These are phyloP conservation scores for Lobosporangium transversale DNA, from an alignment of 192 early-diverging fungal genomes.

Conservation along the genomic window DNA sequence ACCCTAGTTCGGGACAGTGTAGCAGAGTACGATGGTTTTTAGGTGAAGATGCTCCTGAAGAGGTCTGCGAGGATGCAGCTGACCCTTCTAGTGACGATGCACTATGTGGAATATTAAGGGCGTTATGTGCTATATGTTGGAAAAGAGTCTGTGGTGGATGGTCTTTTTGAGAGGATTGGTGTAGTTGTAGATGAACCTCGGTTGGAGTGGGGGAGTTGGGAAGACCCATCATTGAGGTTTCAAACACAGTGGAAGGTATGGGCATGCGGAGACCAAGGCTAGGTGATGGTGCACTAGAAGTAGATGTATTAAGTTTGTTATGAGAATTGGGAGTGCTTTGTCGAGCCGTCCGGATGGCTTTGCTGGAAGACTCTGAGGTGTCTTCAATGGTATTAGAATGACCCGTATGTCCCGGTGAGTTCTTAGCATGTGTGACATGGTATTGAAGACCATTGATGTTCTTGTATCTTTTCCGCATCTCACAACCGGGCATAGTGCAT, in stretches of 20 bases:
- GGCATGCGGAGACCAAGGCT: constrained; percentile 4
- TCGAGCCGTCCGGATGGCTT: background rate
- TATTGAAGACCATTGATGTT: constrained; percentile 87
- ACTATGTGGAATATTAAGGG: constrained; percentile 20
- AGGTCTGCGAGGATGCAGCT: constrained; percentile 19
- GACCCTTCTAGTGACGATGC: constrained; percentile 27
- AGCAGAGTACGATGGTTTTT: constrained; percentile 22
- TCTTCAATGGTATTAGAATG: constrained; percentile 5
- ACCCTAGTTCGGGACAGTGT: constrained; percentile 29
- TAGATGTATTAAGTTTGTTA: constrained; percentile 9
- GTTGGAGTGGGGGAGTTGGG: constrained; percentile 34
- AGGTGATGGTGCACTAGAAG: constrained; percentile 4
- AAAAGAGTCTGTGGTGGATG: constrained; percentile 6
- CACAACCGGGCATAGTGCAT: constrained; percentile 76
- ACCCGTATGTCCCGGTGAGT: constrained; percentile 28
- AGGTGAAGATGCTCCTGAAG: constrained; percentile 42
- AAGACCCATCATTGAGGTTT: constrained; percentile 20
- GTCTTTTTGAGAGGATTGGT: constrained; percentile 19
- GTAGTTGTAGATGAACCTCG: constrained; percentile 36
- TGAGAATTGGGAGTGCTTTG: background rate
- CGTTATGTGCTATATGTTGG: constrained; percentile 15
- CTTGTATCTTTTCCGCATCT: constrained; percentile 81
- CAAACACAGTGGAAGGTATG: constrained; percentile 14
- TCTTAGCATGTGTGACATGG: constrained; percentile 74
- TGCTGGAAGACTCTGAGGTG: background rate